Evolutionary conservation across 1,284 basidiomycete species (phyloP).

Genomic region (Fistulinella cinereoalba): DNA sequence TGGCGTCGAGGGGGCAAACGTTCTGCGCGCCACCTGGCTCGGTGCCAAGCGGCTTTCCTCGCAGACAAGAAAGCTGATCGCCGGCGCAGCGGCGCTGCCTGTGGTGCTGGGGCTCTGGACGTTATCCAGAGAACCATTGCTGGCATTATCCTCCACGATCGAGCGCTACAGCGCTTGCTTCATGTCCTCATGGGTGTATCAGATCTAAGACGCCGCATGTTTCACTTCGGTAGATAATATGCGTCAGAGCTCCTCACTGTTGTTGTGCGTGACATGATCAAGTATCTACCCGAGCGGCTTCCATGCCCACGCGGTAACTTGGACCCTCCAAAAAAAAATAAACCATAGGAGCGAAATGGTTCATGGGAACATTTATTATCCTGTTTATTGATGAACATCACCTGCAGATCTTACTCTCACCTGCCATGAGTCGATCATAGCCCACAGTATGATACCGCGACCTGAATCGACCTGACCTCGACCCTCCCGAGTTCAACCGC

Average conservation of each 20-base stretch:
- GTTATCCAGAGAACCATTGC: slow-evolving; percentile 55
- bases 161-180: slow-evolving; percentile 44
- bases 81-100: slow-evolving; percentile 42
- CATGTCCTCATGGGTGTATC: slow-evolving; percentile 24
- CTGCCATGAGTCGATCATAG: no score
- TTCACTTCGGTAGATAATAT: neutral
- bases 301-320: no score
- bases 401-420: no score
- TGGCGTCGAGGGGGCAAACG: slow-evolving; percentile 51
- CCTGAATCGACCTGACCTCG: neutral
- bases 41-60: slow-evolving; percentile 15
- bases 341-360: no score
- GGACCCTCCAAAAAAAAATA: no score
- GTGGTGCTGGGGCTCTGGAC: slow-evolving; percentile 52
- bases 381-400: no score
- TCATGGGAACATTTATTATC: no score
- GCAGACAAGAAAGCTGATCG: slow-evolving; percentile 33
- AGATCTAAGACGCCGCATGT: slow-evolving; percentile 12
- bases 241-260: no score
- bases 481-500: neutral
- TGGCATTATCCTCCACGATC: slow-evolving; percentile 50
- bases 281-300: no score
- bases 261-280: no score
- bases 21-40: slow-evolving; percentile 48
- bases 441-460: neutral